Percentiles rank a stretch among this genome's conserved stretches.
Evolutionary conservation across 73 alveolate genomes (phyloP).

Genomic region (Paramecium octaurelia): DNA sequence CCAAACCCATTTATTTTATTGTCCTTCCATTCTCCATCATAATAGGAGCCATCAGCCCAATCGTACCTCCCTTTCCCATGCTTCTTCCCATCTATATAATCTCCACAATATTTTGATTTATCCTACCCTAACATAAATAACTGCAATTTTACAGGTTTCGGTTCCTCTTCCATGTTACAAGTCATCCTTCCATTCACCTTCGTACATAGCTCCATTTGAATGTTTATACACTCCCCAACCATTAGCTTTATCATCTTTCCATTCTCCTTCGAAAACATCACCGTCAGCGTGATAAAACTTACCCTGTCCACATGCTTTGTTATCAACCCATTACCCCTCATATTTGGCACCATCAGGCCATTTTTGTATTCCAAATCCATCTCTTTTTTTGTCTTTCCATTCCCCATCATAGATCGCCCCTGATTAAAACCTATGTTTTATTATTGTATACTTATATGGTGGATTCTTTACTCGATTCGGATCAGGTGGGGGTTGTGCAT

Average conservation of each 20-base stretch:
- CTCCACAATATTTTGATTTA: constrained; percentile 65
- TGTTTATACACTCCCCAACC: constrained; percentile 31
- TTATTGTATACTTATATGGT: not conserved
- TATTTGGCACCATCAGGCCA: constrained; percentile 91
- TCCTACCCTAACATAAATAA: constrained; percentile 41
- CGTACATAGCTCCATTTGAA: not conserved
- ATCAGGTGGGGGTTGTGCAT: not conserved
- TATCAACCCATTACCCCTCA: constrained; percentile 66
- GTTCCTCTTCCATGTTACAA: constrained; percentile 7
- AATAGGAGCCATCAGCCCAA: constrained; percentile 76
- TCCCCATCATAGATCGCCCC: constrained; percentile 85
- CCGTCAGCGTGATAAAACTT: constrained; percentile 79
- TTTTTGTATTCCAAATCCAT: constrained; percentile 78
- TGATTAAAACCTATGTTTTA: constrained; percentile 46
- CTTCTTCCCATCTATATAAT: constrained; percentile 62
- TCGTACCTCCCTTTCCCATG: constrained; percentile 63
- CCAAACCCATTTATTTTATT: constrained; percentile 66
- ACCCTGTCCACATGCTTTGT: constrained; percentile 84
- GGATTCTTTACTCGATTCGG: not conserved
- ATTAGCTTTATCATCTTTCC: constrained; percentile 64
- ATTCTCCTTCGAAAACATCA: constrained; percentile 77
- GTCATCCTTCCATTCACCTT: constrained; percentile 44
- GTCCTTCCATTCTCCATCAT: constrained; percentile 82
- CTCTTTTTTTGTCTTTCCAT: constrained; percentile 85
- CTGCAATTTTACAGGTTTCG: not conserved